These are phyloP conservation scores for Phytophthora sansomeana DNA, from an alignment of 352 stramenopile species.

Conservation along the genomic window DNA sequence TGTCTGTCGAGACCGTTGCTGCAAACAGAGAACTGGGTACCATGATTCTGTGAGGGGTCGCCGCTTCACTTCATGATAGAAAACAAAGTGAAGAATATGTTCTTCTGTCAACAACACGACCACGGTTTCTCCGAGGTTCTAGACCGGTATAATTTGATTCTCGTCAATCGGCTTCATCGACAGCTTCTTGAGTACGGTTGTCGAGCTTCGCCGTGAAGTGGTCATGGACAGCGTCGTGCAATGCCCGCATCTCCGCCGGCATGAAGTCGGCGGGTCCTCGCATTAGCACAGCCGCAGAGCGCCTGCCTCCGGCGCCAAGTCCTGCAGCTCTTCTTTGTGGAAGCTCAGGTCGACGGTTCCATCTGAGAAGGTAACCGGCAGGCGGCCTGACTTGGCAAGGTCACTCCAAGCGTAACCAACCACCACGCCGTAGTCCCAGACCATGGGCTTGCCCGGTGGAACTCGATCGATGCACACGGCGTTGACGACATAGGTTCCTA, in stretches of 20 bases:
- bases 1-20: neutral
- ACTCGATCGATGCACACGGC: constrained; percentile 13
- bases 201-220: constrained; percentile 18
- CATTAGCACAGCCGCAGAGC: constrained; percentile 4
- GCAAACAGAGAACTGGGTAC: neutral
- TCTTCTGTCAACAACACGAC: neutral
- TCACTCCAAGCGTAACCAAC: constrained; percentile 9
- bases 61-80: constrained; percentile 8
- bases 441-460: constrained; percentile 1
- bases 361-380: constrained; percentile 15
- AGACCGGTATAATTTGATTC: neutral
- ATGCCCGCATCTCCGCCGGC: constrained; percentile 13
- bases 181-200: constrained; percentile 1
- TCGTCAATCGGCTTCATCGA: neutral
- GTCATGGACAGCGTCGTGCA: neutral
- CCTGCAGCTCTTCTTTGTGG: neutral
- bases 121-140: neutral
- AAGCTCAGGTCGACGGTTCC: neutral
- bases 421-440: constrained; percentile 21
- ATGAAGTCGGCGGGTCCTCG: constrained; percentile 5
- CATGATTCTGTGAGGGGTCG: neutral
- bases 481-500: constrained; percentile 15
- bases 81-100: constrained; percentile 16
- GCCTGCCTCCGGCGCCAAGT: constrained; percentile 13
- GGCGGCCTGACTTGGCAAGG: neutral